Conservation (phyloP, 163 green algal genomes). For the Chlamydomonas reinhardtii region DNA sequence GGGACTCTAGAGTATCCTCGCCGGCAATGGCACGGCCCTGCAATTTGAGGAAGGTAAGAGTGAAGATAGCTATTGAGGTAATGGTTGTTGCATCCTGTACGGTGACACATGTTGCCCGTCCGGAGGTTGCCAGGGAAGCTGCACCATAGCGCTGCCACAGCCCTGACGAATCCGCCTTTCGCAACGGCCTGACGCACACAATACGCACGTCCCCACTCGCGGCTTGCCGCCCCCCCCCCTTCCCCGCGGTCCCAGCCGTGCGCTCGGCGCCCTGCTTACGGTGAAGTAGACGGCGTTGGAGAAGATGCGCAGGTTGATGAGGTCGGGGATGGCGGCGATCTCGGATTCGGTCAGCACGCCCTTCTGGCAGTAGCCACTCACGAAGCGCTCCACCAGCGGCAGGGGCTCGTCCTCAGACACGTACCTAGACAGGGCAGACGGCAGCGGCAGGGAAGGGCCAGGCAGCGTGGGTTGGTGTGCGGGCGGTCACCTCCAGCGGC, state of each 20-base stretch:
- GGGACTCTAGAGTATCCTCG: conserved; percentile 63
- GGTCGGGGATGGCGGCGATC: conserved; percentile 64
- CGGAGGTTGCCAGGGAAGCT: too few relatives aligned
- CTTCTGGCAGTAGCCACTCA: conserved; percentile 51
- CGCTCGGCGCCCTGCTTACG: conserved; percentile 4
- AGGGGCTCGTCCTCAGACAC: conserved; percentile 62
- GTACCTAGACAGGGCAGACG: conserved; percentile 59
- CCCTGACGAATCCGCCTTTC: too few relatives aligned
- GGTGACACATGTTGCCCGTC: too few relatives aligned
- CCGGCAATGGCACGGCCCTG: conserved; percentile 53
- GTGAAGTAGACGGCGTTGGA: conserved; percentile 64
- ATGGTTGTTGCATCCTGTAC: too few relatives aligned
- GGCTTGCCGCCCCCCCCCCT: too few relatives aligned
- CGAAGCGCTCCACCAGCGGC: conserved; percentile 54
- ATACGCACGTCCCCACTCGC: too few relatives aligned
- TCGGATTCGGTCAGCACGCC: conserved; percentile 50
- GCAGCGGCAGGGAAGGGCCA: not conserved
- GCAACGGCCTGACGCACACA: too few relatives aligned
- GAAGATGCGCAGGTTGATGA: conserved; percentile 74
- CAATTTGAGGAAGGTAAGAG: too few relatives aligned
- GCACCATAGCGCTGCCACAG: too few relatives aligned
- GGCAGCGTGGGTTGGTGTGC: too few relatives aligned
- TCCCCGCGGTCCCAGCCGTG: too few relatives aligned
- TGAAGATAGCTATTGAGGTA: not conserved
- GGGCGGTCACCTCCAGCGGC: too few relatives aligned